A percentile compares a stretch with the other conserved stretches of the same genome.
Evolutionary conservation across 2,329 filamentous ascomycete species (phyloP).

Genomic region (Akanthomyces uredinophilus): DNA sequence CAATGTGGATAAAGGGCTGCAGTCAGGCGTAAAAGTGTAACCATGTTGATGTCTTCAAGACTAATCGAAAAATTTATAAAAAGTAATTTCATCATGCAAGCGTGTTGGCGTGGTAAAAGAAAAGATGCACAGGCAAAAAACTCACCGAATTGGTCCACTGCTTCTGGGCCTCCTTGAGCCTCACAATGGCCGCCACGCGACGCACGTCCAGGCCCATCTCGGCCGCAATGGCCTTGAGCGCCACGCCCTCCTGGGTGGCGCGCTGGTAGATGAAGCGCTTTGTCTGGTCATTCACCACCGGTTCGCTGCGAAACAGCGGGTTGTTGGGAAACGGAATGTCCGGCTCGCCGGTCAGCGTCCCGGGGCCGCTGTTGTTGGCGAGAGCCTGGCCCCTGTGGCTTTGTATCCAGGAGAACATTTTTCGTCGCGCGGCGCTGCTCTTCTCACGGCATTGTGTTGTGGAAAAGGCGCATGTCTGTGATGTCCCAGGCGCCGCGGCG

Average conservation of each 20-base stretch:
- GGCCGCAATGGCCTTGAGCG: constrained; percentile 71
- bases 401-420: constrained; percentile 36
- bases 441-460: constrained; percentile 35
- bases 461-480: constrained; percentile 32
- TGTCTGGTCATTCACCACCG: constrained; percentile 68
- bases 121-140: constrained; percentile 19
- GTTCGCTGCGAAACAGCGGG: constrained; percentile 61
- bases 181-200: constrained; percentile 77
- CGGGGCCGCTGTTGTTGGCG: constrained; percentile 24
- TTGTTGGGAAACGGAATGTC: constrained; percentile 71
- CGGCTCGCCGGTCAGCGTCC: constrained; percentile 34
- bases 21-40: constrained; percentile 55
- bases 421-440: constrained; percentile 31
- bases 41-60: constrained; percentile 96
- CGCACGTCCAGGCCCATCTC: constrained; percentile 75
- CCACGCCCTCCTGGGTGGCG: constrained; percentile 60
- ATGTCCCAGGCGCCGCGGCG: constrained; percentile 11
- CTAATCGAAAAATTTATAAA: constrained; percentile 91
- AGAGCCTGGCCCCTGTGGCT: constrained; percentile 22
- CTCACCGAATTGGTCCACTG: constrained; percentile 71
- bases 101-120: constrained; percentile 14
- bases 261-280: constrained; percentile 68
- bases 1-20: constrained; percentile 14
- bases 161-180: constrained; percentile 82
- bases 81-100: constrained; percentile 48